Base-by-base conservation (phyloP, 345 rosid genomes). In the Aurinia saxatilis region DNA sequence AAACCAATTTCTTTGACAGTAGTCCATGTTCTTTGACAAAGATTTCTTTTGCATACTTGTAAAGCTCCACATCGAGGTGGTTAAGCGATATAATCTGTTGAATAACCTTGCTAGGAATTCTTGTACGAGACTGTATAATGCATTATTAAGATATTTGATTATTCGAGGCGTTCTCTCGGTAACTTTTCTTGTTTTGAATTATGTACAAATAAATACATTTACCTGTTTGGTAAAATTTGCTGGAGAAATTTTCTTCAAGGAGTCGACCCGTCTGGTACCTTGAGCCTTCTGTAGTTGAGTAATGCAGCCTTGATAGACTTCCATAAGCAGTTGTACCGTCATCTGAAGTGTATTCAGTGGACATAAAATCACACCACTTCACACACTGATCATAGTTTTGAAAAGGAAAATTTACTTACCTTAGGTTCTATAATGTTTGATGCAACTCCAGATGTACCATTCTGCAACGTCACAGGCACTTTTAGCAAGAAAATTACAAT, bases 211-310 rank as follows among this genome's bases (percentile, higher is more conserved):
- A 33, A 11, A 25, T 34, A 7, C 46, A n/a, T 33, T 57, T 58
- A 89, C 98, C 91, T 70, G 80, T 80, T 81, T 90, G 3, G 99
- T 81, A 66, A 93, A 93, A 82, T 90, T 93, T 19, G 86, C 99
- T 0, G 96, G 99, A 14, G 89, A 58, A 35, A 93, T 80, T 77
- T 77, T 79, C 88, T 76, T 87, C 68, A 93, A 74, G 42, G 99
- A 90, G 72, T 74, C 33, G 41, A 65, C 64, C 12, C 95, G 88
- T 30, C 97, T 82, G 16, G 56, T 71, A 38, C 82, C 54, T 70
- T 90, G 97, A 17, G 83, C 42, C 76, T 80, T 82, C 27, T 95
- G 71, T 63, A 89, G 65, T 70, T 44, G 54, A 67, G 83, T 77
- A 62, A 80, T 82, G 76, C 99, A 93, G 38, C 68, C 72, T 74